These are phyloP conservation scores for Nannochloris sp. DNA, from an alignment of 139 green algal genomes.

Conservation along the genomic window DNA sequence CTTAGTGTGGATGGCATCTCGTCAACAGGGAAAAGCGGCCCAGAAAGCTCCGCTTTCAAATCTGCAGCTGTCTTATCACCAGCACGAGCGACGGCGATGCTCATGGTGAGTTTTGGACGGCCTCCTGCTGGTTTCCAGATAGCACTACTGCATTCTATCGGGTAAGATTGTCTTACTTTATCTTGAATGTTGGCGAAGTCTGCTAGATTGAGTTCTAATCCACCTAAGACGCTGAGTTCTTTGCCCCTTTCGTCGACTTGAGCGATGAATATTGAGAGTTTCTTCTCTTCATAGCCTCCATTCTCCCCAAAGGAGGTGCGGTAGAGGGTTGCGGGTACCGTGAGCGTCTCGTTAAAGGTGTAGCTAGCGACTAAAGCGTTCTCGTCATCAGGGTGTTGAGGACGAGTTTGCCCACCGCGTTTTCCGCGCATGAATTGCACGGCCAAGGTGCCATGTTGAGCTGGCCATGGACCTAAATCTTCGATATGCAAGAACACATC, in stretches of 20 bases:
- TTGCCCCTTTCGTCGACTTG: slow-evolving; percentile 8
- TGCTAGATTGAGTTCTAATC: neutral
- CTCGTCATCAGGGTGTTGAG: neutral
- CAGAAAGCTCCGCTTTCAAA: neutral
- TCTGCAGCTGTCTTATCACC: neutral
- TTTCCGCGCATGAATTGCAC: slow-evolving; percentile 1
- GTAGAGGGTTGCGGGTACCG: slow-evolving; percentile 1
- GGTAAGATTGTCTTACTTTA: neutral
- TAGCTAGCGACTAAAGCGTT: neutral
- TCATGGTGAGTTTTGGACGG: slow-evolving; percentile 6
- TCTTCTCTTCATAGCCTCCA: slow-evolving; percentile 1
- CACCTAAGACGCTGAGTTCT: neutral
- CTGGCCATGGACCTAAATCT: neutral
- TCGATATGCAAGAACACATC: slow-evolving; percentile 2
- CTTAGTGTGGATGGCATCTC: neutral
- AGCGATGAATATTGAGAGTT: neutral
- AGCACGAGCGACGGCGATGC: neutral
- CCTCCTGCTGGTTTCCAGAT: neutral
- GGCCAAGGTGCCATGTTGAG: neutral
- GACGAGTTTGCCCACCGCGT: neutral
- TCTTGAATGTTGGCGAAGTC: neutral
- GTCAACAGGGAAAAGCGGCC: neutral
- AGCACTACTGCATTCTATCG: neutral
- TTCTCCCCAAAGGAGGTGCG: neutral
- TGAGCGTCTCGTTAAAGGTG: neutral